phyloP scores from a whole-genome alignment of 192 early-diverging fungal species.

The Podila clonocystis region DNA sequence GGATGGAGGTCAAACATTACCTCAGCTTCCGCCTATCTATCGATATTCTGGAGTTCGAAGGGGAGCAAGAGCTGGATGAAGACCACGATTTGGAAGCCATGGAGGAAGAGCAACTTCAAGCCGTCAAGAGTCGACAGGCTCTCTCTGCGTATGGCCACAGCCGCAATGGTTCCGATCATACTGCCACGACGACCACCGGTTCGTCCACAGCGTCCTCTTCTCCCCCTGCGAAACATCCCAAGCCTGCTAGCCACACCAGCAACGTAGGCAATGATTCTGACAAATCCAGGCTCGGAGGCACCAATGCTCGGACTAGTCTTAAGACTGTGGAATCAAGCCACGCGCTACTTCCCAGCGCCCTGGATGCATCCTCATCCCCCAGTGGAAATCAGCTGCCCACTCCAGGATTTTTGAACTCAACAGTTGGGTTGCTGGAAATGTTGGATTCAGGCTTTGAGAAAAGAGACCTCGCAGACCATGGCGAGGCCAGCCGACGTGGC shows the following conservation, averaged over 20 bases:
- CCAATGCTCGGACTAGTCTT: no score
- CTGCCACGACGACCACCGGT: background rate
- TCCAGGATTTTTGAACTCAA: slow-evolving; percentile 21
- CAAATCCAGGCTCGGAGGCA: no score
- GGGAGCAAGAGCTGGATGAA: slow-evolving; percentile 23
- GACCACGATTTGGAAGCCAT: slow-evolving; percentile 21
- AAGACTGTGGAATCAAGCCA: no score
- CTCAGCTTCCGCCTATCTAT: slow-evolving; percentile 35
- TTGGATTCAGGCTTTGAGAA: background rate
- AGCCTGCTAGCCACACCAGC: no score
- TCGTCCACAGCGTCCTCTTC: background rate
- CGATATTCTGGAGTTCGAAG: slow-evolving; percentile 39
- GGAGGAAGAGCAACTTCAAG: slow-evolving; percentile 36
- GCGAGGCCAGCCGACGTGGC: background rate
- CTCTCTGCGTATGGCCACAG: slow-evolving; percentile 11
- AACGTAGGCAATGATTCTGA: background rate
- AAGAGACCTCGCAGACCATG: background rate
- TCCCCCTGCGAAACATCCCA: no score
- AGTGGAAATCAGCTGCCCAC: background rate
- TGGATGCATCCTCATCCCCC: no score
- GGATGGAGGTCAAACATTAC: slow-evolving; percentile 44
- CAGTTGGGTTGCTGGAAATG: slow-evolving; percentile 18
- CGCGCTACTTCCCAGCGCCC: no score
- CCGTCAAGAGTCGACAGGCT: slow-evolving; percentile 17
- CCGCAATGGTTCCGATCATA: background rate